Evolutionary conservation across 768 basidiomycete genomes (phyloP).

Genomic region (Candolleomyces eurysporus): DNA sequence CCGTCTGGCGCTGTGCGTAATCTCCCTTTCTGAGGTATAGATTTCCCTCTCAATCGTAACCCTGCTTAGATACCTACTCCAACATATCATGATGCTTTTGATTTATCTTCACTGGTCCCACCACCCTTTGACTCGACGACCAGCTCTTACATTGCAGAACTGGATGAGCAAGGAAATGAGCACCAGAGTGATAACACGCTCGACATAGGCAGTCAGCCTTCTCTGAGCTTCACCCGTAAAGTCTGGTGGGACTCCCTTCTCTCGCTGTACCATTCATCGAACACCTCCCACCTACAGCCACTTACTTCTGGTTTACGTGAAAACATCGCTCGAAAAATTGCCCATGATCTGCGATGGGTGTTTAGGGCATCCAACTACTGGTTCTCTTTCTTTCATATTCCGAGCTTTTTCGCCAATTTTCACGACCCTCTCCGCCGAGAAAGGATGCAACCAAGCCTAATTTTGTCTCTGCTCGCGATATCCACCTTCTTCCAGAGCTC

Average conservation of each 20-base stretch:
- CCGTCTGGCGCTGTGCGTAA: conserved; percentile 17
- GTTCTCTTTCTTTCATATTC: conserved; percentile 74
- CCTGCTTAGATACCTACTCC: conserved; percentile 16
- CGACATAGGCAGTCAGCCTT: conserved; percentile 55
- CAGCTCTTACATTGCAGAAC: conserved; percentile 23
- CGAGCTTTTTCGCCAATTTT: conserved; percentile 61
- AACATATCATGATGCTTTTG: conserved; percentile 15
- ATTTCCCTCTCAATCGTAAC: not conserved
- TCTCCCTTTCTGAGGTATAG: conserved; percentile 8
- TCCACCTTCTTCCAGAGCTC: conserved; percentile 72
- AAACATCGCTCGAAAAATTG: conserved; percentile 41
- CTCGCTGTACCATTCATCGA: conserved; percentile 46
- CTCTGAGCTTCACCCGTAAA: conserved; percentile 64
- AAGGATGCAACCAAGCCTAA: conserved; percentile 64
- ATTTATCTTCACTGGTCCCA: conserved; percentile 18
- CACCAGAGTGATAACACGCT: conserved; percentile 14
- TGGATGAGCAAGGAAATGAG: conserved; percentile 28
- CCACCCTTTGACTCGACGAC: conserved; percentile 14
- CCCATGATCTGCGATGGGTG: conserved; percentile 59
- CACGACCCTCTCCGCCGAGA: conserved; percentile 52
- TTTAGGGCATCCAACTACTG: conserved; percentile 67
- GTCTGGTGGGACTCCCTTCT: conserved; percentile 80
- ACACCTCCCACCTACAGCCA: conserved; percentile 26
- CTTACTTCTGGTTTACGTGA: conserved; percentile 46
- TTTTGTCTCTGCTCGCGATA: conserved; percentile 61